Conservation (phyloP, 805 yeast genomes). For the Candida sithepensis region DNA sequence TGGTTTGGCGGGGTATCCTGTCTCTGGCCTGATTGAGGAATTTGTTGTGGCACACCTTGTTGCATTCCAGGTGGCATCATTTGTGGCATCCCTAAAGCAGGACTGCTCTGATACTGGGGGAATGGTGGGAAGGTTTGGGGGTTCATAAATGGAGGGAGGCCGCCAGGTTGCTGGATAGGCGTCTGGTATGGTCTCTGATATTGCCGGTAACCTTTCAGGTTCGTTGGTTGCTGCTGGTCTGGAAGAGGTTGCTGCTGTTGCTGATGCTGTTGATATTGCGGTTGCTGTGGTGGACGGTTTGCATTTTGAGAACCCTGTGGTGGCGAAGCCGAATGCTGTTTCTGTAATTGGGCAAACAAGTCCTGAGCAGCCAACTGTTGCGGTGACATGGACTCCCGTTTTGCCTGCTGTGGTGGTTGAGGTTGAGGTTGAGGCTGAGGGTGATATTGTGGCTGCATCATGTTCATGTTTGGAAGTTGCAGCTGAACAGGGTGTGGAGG, state of each 20-base stretch:
- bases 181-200: neutral
- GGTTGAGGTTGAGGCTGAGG: constrained; percentile 5
- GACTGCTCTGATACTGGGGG: neutral
- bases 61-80: neutral
- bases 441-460: neutral
- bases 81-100: neutral
- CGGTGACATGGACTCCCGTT: neutral
- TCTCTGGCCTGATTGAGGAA: neutral
- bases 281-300: constrained; percentile 11
- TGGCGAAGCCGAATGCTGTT: constrained; percentile 2
- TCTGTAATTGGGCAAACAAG: constrained; percentile 1
- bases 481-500: constrained; percentile 5
- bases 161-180: neutral
- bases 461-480: constrained; percentile 1
- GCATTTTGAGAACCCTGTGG: too few relatives aligned
- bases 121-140: neutral
- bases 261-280: constrained; percentile 5
- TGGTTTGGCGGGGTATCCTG: neutral
- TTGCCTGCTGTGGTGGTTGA: constrained; percentile 5
- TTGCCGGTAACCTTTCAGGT: constrained; percentile 4
- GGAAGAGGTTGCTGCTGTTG: neutral
- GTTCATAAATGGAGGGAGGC: constrained; percentile 1
- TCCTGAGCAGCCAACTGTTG: constrained; percentile 1
- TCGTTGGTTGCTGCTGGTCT: neutral
- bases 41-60: too few relatives aligned